phyloP scores from a whole-genome alignment of 345 rosid genomes.

The Firmiana major region DNA sequence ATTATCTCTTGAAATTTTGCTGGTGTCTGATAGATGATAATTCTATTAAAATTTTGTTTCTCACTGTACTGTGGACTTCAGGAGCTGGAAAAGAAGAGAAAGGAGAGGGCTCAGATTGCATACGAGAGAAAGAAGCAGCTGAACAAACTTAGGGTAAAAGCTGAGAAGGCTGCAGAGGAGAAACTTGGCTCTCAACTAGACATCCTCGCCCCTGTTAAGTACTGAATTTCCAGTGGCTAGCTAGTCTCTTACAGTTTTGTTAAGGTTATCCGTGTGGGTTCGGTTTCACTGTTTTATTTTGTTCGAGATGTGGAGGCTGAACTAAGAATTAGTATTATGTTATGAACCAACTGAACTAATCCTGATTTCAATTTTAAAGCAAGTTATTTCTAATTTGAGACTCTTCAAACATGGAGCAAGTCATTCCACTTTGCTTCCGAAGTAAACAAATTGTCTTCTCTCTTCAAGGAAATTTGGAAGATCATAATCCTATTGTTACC shows the following conservation, averaged over 20 bases:
- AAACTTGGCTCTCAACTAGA: slow-evolving; percentile 72
- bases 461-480: no score
- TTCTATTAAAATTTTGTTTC: not conserved
- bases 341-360: no score
- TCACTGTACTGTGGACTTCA: not conserved
- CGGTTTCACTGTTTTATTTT: not conserved
- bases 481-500: no score
- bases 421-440: no score
- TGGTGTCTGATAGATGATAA: not conserved
- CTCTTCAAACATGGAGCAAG: no score
- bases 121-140: slow-evolving; percentile 83
- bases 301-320: not conserved
- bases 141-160: slow-evolving; percentile 68
- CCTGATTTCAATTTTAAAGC: no score
- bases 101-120: slow-evolving; percentile 57
- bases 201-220: slow-evolving; percentile 58
- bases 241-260: slow-evolving; percentile 8
- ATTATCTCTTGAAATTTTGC: not conserved
- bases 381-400: no score
- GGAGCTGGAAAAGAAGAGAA: slow-evolving; percentile 86
- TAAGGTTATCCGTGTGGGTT: not conserved
- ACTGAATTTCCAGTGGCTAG: slow-evolving; percentile 27
- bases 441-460: no score
- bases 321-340: no score
- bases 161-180: slow-evolving; percentile 75